Evolutionary conservation across 441 rosid species (phyloP), one percentile per base, ranked within the genome.

Genomic region (Erysimum cheiri): DNA sequence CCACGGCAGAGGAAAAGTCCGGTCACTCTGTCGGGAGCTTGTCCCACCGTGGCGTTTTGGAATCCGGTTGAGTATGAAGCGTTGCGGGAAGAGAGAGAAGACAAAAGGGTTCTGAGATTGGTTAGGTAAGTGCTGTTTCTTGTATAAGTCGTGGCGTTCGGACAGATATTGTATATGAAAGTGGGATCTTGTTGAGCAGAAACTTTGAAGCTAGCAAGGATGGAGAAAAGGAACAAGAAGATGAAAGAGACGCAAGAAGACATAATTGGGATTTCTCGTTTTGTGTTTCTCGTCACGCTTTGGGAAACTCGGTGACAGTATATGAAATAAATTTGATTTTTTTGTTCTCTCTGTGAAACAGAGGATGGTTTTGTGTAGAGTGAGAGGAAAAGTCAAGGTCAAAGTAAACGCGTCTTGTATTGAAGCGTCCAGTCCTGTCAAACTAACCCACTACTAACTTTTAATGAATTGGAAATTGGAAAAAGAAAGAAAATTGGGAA

Each of bases 1-100:
- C 79, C 74, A 0, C 79, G 74, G 50, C 79, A 75, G 0, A 48
- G 26, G 49, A 70, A 69, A 22, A 69, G 61, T 5, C 70, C 75
- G 17, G 59, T 62, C 65, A 61, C 63, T 0, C 12, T 61, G 8
- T 75, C 32, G 5, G 65, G 43, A 3, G 10, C 15, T 47, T 36
- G 33, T 6, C 75, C 78, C 0, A 2, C 71, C 5, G 60, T 60
- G n/a, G 70, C 61, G 70, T 11, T 75, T 1, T 63, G 66, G 74
- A 69, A 75, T 10, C 70, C 61, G 19, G 64, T 44, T 4, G 69
- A 29, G 63, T 75, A 62, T 0, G 78, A 47, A 0, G 74, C 70
- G 22, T 15, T 29, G 2, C 0, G 40, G 2, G 79, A 75, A 15
- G 75, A 22, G 19, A 75, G 55, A 4, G 66, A 56, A 0, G 70